These are phyloP conservation scores for Nyctanthes arbortristis DNA, from an alignment of 257 asterid species.

Conservation along the genomic window DNA sequence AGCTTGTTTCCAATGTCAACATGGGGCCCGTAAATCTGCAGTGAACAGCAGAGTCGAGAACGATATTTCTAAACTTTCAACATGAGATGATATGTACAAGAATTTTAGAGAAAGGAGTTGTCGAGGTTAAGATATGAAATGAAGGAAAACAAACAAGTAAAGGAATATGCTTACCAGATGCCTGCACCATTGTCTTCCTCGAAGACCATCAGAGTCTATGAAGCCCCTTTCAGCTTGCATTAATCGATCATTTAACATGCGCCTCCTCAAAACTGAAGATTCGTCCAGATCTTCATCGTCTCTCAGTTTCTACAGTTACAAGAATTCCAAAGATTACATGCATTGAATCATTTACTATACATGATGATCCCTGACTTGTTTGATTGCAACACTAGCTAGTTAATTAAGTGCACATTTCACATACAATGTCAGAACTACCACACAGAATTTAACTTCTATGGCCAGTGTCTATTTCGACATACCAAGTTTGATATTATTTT, in stretches of 20 bases:
- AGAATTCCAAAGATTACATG: neutral
- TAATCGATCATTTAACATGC: constrained; percentile 69
- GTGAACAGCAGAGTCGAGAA: neutral
- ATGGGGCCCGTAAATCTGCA: constrained; percentile 91
- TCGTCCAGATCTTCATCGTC: constrained; percentile 35
- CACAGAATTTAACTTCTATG: neutral
- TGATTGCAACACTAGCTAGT: too few species aligned
- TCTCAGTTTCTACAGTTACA: constrained; percentile 48
- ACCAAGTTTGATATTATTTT: neutral
- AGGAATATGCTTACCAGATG: constrained; percentile 66
- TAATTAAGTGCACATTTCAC: neutral
- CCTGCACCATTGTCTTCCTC: constrained; percentile 75
- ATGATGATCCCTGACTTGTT: neutral
- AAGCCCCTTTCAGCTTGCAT: constrained; percentile 90
- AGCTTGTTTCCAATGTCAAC: constrained; percentile 41
- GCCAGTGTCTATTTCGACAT: neutral
- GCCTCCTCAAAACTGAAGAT: constrained; percentile 44
- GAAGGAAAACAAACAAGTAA: neutral
- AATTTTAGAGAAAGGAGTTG: neutral
- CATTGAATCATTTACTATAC: neutral
- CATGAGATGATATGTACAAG: neutral
- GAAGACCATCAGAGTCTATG: constrained; percentile 73
- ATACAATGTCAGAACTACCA: neutral
- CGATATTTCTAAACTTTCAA: neutral
- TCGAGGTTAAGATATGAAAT: neutral